These are phyloP conservation scores for Chytridiales sp. DNA, from an alignment of 371 early-diverging fungal species.

Conservation along the genomic window DNA sequence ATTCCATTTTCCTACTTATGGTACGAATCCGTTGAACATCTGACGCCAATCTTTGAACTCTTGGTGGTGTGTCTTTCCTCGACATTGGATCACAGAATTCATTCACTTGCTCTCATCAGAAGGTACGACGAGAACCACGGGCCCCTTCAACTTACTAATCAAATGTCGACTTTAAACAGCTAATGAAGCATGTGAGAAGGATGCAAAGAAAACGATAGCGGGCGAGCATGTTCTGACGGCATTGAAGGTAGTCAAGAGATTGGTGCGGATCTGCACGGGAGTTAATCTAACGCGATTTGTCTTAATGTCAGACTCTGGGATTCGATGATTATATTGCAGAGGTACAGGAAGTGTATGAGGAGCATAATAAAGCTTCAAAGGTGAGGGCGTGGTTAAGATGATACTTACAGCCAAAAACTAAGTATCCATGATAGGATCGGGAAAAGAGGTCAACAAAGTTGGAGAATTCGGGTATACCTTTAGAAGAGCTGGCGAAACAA, in stretches of 20 bases:
- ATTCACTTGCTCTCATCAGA: constrained; percentile 81
- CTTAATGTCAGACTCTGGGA: constrained; percentile 65
- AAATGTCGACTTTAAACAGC: constrained; percentile 51
- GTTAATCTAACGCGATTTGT: not conserved
- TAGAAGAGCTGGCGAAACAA: constrained; percentile 85
- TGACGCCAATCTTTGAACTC: too few relatives aligned
- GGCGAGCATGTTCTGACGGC: constrained; percentile 96
- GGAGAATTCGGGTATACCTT: constrained; percentile 84
- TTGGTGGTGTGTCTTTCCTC: too few relatives aligned
- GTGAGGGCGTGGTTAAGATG: constrained; percentile 38
- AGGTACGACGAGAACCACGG: constrained; percentile 23
- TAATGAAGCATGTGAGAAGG: constrained; percentile 96
- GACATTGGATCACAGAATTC: constrained; percentile 65
- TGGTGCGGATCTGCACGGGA: not conserved
- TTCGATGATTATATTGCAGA: constrained; percentile 90
- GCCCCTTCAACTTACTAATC: too few relatives aligned
- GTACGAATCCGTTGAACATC: too few relatives aligned
- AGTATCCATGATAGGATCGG: constrained; percentile 63
- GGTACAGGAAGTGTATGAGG: constrained; percentile 84
- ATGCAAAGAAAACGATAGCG: constrained; percentile 96
- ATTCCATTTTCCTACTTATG: too few relatives aligned
- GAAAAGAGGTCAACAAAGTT: constrained; percentile 84
- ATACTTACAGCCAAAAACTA: not conserved
- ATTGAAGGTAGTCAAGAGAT: constrained; percentile 69
- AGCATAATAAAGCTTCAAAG: constrained; percentile 86